Evolutionary conservation across 768 basidiomycete genomes (phyloP).

Genomic region (Hypholoma fasciculare): DNA sequence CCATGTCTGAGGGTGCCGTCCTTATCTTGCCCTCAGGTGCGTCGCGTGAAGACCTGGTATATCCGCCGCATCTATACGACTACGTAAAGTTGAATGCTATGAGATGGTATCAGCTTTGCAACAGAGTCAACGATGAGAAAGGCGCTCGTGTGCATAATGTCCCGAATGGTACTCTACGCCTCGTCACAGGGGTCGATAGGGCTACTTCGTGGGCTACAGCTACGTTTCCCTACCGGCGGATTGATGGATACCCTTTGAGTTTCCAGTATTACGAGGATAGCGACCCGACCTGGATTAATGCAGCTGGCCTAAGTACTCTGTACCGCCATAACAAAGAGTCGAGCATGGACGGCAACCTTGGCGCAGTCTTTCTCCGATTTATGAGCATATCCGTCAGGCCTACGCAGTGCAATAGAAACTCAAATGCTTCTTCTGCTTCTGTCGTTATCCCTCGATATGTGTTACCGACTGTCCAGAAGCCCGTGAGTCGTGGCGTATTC

Average conservation of each 20-base stretch:
- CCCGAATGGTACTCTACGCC: conserved; percentile 1
- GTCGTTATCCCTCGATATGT: neutral
- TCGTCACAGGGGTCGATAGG: conserved; percentile 3
- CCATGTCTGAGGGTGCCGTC: neutral
- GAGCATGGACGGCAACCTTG: neutral
- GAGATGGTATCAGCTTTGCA: conserved; percentile 1
- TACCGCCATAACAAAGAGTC: conserved; percentile 4
- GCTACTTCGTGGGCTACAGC: conserved; percentile 4
- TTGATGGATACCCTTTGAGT: neutral
- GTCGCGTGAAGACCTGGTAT: conserved; percentile 3
- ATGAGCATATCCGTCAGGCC: conserved; percentile 1
- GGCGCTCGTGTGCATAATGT: neutral
- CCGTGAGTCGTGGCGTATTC: neutral
- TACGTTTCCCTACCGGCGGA: conserved; percentile 2
- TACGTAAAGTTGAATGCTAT: neutral
- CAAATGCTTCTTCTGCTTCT: neutral
- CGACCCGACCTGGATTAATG: neutral
- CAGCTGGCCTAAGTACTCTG: neutral
- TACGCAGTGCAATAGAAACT: neutral
- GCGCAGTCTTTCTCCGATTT: conserved; percentile 4
- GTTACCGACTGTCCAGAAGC: neutral
- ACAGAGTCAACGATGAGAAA: neutral
- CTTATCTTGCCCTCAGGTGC: conserved; percentile 1
- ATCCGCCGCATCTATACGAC: neutral
- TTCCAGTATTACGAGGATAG: neutral